phyloP scores from a whole-genome alignment of 2,329 filamentous ascomycete species.

The Pseudocercospora fuligena region DNA sequence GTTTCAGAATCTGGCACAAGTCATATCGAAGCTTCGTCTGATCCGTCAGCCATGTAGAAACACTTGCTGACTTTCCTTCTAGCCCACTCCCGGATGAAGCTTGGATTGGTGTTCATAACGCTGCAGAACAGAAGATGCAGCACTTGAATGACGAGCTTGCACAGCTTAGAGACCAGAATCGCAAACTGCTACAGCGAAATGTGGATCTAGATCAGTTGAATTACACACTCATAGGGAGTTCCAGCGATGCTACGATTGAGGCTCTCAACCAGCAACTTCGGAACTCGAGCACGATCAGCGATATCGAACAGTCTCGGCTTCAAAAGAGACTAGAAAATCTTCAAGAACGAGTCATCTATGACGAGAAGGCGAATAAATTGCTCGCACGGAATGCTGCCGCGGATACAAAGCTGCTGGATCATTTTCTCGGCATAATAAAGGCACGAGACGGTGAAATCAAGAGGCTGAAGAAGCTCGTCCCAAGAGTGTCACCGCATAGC shows the following conservation, averaged over 20 bases:
- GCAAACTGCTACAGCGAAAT: neutral
- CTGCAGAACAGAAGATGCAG: neutral
- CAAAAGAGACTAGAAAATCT: neutral
- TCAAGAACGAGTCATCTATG: neutral
- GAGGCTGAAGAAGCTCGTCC: neutral
- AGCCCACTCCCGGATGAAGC: neutral
- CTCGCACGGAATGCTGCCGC: neutral
- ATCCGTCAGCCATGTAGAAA: neutral
- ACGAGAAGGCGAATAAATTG: neutral
- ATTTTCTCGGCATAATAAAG: neutral
- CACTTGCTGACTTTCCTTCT: neutral
- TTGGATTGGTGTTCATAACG: neutral
- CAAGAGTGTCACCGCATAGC: neutral
- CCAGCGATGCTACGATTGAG: constrained; percentile 10
- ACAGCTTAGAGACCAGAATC: neutral
- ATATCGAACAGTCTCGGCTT: neutral
- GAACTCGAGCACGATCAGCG: neutral
- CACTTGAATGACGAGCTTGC: neutral
- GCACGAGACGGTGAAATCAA: neutral
- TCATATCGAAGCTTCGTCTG: too few relatives aligned
- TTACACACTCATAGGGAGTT: neutral
- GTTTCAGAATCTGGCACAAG: too few relatives aligned
- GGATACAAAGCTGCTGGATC: neutral
- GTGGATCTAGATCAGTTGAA: neutral
- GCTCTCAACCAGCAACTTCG: neutral